Conservation (phyloP, 1,284 basidiomycete species). For the Cerioporus squamosus region DNA sequence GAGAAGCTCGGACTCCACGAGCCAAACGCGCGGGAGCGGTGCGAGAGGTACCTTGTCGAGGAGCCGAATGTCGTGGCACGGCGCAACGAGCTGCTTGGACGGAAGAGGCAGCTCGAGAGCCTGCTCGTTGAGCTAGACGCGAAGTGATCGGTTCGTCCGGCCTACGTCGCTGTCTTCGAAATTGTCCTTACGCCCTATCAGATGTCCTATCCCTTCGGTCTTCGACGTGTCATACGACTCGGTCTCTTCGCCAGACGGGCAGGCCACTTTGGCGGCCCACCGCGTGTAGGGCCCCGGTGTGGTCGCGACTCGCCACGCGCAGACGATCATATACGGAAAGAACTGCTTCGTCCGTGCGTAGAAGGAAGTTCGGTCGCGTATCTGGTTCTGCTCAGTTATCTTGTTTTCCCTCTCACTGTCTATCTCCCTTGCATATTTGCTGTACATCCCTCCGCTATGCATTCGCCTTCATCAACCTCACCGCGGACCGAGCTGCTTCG, state of each 20-base stretch:
- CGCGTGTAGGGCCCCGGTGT: constrained; percentile 46
- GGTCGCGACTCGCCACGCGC: constrained; percentile 38
- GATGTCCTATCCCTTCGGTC: too few relatives aligned
- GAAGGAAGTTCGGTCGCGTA: constrained; percentile 30
- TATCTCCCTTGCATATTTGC: too few relatives aligned
- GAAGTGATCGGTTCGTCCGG: too few relatives aligned
- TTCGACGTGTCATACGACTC: too few relatives aligned
- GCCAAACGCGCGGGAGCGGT: constrained; percentile 37
- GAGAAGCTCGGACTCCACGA: constrained; percentile 42
- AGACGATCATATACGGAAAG: constrained; percentile 37
- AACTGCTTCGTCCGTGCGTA: constrained; percentile 36
- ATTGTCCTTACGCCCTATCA: too few relatives aligned
- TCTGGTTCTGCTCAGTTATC: background rate
- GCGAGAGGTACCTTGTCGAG: constrained; percentile 45
- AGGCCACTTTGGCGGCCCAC: constrained; percentile 37
- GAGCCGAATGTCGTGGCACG: constrained; percentile 40
- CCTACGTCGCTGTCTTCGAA: too few relatives aligned
- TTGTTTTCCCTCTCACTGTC: background rate
- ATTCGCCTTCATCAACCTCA: too few relatives aligned
- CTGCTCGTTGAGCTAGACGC: constrained; percentile 18
- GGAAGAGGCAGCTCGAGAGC: constrained; percentile 35
- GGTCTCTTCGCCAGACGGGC: constrained; percentile 38
- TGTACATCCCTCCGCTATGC: too few relatives aligned
- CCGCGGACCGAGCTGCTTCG: too few relatives aligned
- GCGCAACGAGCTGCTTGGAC: constrained; percentile 40